Percentiles rank a stretch among this genome's conserved stretches.
Conservation (phyloP, 345 rosid genomes). For the Eucalyptus guilfoylei region DNA sequence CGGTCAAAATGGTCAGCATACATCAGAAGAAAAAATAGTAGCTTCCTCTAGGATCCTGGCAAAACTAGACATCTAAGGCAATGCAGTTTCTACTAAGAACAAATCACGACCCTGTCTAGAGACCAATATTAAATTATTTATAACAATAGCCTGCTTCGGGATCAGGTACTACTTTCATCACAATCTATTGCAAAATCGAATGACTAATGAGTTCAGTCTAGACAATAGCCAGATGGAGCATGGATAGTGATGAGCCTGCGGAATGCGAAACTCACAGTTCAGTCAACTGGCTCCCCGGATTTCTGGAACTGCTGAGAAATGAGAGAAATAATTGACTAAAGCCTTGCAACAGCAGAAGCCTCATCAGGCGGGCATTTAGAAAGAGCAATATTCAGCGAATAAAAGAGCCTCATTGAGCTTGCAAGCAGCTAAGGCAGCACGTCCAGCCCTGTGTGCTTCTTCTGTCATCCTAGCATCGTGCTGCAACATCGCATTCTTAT, state of each 20-base stretch:
- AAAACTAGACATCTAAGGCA: background rate
- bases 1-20: background rate
- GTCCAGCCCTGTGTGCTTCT: constrained; percentile 46
- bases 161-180: background rate
- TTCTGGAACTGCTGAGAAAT: constrained; percentile 14
- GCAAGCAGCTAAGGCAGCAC: constrained; percentile 52
- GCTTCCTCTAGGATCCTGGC: background rate
- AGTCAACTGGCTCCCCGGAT: background rate
- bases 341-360: constrained; percentile 46
- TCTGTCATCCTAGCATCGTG: constrained; percentile 38
- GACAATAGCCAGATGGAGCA: background rate
- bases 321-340: constrained; percentile 24
- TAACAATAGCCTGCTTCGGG: background rate
- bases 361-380: constrained; percentile 23
- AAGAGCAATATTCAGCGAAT: constrained; percentile 30
- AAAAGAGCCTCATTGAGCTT: constrained; percentile 52
- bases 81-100: background rate
- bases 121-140: background rate
- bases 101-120: background rate
- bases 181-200: background rate
- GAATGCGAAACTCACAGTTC: background rate
- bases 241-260: background rate
- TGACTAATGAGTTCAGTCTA: background rate
- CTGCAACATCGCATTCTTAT: background rate
- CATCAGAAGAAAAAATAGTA: background rate